A percentile compares a stretch with the other conserved stretches of the same genome.
Conservation (phyloP, 164 flowering plant species). For the Cinnamomum chago region DNA sequence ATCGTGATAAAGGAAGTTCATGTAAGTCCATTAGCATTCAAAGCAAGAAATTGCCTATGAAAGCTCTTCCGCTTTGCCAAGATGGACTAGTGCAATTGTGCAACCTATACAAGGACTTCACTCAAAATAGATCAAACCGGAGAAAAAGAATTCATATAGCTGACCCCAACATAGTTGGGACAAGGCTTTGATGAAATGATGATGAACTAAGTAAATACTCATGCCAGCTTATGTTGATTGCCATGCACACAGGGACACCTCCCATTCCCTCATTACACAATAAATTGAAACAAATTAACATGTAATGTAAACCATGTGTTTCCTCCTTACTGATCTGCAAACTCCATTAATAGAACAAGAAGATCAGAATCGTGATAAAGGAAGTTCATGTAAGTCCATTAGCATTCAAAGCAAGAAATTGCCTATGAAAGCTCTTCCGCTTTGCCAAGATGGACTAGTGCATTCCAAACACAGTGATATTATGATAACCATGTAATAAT, state of each 20-base stretch:
- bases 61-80: neutral
- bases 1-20: neutral
- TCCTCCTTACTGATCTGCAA: constrained; percentile 28
- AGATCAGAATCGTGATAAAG: constrained; percentile 23
- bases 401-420: constrained; percentile 42
- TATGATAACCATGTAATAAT: too few species aligned
- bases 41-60: neutral
- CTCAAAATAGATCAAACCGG: neutral
- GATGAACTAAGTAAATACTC: neutral
- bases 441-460: constrained; percentile 37
- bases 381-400: constrained; percentile 36
- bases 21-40: neutral
- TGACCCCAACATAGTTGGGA: neutral
- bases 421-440: constrained; percentile 19
- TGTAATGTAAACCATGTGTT: constrained; percentile 1
- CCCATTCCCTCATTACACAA: neutral
- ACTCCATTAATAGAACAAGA: constrained; percentile 10
- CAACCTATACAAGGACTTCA: neutral
- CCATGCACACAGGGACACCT: neutral
- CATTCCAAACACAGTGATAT: neutral
- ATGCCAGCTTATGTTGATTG: too few species aligned
- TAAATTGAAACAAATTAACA: neutral
- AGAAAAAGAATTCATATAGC: neutral
- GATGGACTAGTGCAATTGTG: neutral
- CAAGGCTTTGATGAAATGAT: neutral